Base-by-base conservation (phyloP, 73 alveolate genomes). In the Loxodes magnus region DNA sequence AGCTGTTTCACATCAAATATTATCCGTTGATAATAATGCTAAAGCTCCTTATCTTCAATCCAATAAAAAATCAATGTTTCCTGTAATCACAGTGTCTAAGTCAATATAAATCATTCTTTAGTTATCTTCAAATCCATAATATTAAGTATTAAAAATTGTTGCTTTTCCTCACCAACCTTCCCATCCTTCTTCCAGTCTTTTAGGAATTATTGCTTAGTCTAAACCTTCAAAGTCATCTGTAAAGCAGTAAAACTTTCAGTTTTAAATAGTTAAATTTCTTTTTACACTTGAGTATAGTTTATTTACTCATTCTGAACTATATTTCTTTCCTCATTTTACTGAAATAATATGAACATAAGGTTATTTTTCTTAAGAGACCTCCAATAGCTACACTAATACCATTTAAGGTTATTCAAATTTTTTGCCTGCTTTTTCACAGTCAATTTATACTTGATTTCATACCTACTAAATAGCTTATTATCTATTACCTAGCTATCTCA, bases 161-260 rank as follows among this genome's bases (percentile, higher is more conserved):
- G 77, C 81, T 62, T 80, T 80, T 16, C 82, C 76, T 90, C 88
- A 77, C 90, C 94, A 80, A 9, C 94, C 89, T 25, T 56, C 17
- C 84, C 82, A 80, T 4, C 59, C 60, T 4, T 71, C 53, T 46
- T 44, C 43, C 12, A 80, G 42, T 35, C 57, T 67, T 12, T 55
- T 34, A 2, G 65, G 37, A 9, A 43, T 23, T 10, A 80, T 80
- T 9, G 58, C 72, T 7, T 48, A 63, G 29, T 62, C 67, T 24
- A 80, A 64, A 0, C 85, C 87, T 14, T 51, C 42, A 6, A 82
- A 36, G 36, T 73, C 63, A 15, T 80, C 94, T 0, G 90, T 80
- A 17, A 80, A 67, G 55, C 94, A 80, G 42, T 35, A 43, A 43
- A 80, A 80, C 17, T 53, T 60, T 46, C 46, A 71, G 12, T 43